Evolutionary conservation across 108 stramenopile genomes (phyloP).

Genomic region (Aureococcus anophagefferens): DNA sequence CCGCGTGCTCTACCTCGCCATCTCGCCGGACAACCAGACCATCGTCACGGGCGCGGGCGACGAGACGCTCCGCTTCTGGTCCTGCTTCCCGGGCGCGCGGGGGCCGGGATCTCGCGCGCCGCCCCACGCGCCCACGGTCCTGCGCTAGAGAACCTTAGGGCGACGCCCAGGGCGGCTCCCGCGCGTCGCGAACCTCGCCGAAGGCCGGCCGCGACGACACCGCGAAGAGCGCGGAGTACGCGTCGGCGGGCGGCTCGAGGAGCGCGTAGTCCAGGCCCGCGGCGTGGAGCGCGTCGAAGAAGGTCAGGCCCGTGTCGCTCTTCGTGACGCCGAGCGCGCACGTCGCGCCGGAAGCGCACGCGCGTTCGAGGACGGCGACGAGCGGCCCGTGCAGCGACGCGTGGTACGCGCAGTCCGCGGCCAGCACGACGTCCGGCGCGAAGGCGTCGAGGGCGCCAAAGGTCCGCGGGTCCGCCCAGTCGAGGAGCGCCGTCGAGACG

Average conservation of each 20-base stretch:
- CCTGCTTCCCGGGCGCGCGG: constrained; percentile 82
- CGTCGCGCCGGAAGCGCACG: neutral
- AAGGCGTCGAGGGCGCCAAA: neutral
- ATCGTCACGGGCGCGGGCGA: constrained; percentile 98
- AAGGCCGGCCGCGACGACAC: too few species aligned
- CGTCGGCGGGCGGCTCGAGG: neutral
- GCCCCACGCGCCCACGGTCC: too few species aligned
- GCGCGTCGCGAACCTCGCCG: too few species aligned
- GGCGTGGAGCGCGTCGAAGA: neutral
- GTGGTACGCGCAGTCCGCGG: neutral
- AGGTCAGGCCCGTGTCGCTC: neutral
- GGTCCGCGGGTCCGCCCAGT: neutral
- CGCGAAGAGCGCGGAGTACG: too few species aligned
- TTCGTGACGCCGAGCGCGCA: neutral
- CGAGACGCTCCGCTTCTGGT: constrained; percentile 97
- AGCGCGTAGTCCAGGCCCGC: neutral
- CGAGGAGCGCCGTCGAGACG: neutral
- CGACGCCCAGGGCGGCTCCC: too few species aligned
- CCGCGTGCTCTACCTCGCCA: constrained; percentile 89
- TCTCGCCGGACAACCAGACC: constrained; percentile 89
- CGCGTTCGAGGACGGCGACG: neutral
- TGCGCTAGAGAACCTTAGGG: too few species aligned
- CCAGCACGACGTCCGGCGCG: neutral
- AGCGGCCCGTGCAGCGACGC: neutral
- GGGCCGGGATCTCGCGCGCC: too few species aligned